Evolutionary conservation across 768 basidiomycete genomes (phyloP).

Genomic region (Kwoniella sp.): DNA sequence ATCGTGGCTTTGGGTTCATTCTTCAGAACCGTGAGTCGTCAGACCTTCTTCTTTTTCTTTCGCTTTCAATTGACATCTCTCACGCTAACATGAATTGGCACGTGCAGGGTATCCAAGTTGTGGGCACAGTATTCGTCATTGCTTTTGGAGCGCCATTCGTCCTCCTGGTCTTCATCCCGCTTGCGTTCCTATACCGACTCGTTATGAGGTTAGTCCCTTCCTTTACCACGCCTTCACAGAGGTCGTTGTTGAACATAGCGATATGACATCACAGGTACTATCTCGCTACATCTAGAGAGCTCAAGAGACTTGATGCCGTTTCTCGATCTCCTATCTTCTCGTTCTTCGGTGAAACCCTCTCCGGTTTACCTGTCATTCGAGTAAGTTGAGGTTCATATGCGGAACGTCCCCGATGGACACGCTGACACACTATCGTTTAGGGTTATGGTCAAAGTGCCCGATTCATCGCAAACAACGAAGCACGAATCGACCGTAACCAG

Average conservation of each 20-base stretch:
- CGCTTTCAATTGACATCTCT: not conserved
- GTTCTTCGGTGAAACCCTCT: conserved; percentile 58
- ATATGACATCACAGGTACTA: conserved; percentile 65
- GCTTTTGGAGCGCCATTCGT: conserved; percentile 80
- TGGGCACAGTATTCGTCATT: conserved; percentile 65
- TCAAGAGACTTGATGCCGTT: conserved; percentile 60
- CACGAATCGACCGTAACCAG: conserved; percentile 80
- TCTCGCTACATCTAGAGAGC: conserved; percentile 55
- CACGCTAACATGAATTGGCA: not conserved
- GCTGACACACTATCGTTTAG: conserved; percentile 16
- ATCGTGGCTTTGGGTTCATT: conserved; percentile 73
- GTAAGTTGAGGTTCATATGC: conserved; percentile 16
- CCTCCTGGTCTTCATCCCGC: conserved; percentile 71
- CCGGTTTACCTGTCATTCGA: conserved; percentile 49
- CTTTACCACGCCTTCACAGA: not conserved
- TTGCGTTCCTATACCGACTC: conserved; percentile 75
- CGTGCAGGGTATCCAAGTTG: conserved; percentile 39
- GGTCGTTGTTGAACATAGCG: not conserved
- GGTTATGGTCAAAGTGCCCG: conserved; percentile 53
- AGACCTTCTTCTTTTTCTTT: conserved; percentile 47
- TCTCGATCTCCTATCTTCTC: conserved; percentile 88
- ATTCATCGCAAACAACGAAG: conserved; percentile 56
- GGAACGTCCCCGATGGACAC: not conserved
- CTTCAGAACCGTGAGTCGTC: conserved; percentile 64
- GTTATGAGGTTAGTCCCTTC: conserved; percentile 82